Evolutionary conservation across 441 rosid species (phyloP).

Genomic region (Syzygium syzygioides): DNA sequence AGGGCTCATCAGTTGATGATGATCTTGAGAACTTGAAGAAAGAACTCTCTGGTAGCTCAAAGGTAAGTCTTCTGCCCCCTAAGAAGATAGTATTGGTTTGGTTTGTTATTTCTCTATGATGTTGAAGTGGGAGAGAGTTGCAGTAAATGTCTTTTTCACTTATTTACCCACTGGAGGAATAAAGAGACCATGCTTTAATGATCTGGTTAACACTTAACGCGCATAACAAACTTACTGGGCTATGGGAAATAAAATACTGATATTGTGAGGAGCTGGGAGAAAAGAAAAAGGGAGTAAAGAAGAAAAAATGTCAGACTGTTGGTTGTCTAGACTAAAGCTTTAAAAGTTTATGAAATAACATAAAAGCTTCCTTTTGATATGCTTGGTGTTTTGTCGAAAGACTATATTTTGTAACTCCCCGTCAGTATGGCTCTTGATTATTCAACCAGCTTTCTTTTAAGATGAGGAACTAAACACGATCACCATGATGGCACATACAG

Average conservation of each 20-base stretch:
- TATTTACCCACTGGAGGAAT: background rate
- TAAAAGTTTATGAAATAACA: background rate
- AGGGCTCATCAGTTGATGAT: conserved; percentile 62
- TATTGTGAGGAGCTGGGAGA: background rate
- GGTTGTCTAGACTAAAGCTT: background rate
- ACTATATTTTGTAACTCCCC: background rate
- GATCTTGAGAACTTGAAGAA: conserved; percentile 64
- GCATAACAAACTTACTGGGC: background rate
- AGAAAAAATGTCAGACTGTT: background rate
- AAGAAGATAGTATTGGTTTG: background rate
- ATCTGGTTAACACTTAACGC: background rate
- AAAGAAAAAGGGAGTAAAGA: background rate
- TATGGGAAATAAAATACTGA: background rate
- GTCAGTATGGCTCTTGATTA: background rate
- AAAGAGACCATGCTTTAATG: background rate
- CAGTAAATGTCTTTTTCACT: background rate
- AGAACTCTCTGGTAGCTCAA: conserved; percentile 48
- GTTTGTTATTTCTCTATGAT: background rate
- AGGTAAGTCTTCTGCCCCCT: conserved; percentile 27
- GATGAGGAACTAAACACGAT: background rate
- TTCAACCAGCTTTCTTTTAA: background rate
- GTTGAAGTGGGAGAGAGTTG: background rate
- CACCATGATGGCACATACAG: background rate
- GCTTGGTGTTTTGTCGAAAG: background rate
- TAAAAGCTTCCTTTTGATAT: background rate